Percentiles rank a stretch among this genome's conserved stretches.
These are phyloP conservation scores for Nidularia pulvinata DNA, from an alignment of 768 basidiomycete genomes.

Conservation along the genomic window DNA sequence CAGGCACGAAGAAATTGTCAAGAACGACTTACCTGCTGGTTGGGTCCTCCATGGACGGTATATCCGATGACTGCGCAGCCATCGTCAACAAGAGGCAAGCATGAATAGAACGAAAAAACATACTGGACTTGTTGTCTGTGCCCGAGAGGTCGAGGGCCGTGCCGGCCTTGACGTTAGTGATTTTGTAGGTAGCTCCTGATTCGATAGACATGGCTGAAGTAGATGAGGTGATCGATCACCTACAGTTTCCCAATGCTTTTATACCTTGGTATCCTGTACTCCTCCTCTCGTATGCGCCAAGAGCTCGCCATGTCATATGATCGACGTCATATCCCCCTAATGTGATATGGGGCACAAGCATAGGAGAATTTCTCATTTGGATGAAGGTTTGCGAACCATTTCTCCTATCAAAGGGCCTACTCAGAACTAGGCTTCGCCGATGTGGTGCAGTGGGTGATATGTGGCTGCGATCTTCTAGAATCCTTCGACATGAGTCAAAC, in stretches of 20 bases:
- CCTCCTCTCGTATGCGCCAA: not conserved
- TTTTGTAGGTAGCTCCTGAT: slow-evolving; percentile 16
- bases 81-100: not conserved
- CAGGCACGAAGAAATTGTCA: not conserved
- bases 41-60: slow-evolving; percentile 29
- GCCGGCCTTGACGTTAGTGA: slow-evolving; percentile 35
- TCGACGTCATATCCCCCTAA: too few species aligned
- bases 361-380: too few species aligned
- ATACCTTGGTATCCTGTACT: not conserved
- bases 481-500: too few species aligned
- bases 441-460: too few species aligned
- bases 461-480: too few species aligned
- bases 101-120: slow-evolving; percentile 6
- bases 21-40: slow-evolving; percentile 33
- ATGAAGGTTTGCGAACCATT: too few species aligned
- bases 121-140: slow-evolving; percentile 34
- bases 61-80: slow-evolving; percentile 39
- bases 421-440: too few species aligned
- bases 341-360: too few species aligned
- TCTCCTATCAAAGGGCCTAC: too few species aligned
- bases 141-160: slow-evolving; percentile 49
- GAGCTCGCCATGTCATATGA: too few species aligned
- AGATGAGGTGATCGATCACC: too few species aligned
- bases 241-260: not conserved
- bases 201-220: not conserved